Evolutionary conservation across 768 basidiomycete genomes (phyloP).

Genomic region (Lepiota brunneoincarnata): DNA sequence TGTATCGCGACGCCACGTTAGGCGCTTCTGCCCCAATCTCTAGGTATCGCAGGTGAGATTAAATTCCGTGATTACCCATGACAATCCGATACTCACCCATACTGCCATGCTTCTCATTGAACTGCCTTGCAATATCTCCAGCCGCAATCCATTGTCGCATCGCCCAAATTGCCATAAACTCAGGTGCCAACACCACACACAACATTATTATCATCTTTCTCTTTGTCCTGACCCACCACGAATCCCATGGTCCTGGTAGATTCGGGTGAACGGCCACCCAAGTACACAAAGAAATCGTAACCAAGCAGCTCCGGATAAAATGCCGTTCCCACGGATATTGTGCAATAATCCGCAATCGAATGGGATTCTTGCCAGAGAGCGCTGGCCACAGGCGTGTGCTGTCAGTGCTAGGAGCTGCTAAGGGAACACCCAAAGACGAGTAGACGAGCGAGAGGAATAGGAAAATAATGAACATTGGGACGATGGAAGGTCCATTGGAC

Average conservation of each 20-base stretch:
- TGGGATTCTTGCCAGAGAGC: not conserved
- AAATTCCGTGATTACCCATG: too few species aligned
- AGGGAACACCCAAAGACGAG: not conserved
- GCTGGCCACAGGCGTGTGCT: not conserved
- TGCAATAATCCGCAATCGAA: too few species aligned
- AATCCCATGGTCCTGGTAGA: slow-evolving; percentile 2
- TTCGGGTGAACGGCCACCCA: slow-evolving; percentile 21
- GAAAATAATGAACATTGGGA: too few species aligned
- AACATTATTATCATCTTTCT: not conserved
- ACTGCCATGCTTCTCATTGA: not conserved
- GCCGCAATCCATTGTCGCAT: slow-evolving; percentile 1
- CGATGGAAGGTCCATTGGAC: too few species aligned
- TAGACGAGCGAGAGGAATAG: too few species aligned
- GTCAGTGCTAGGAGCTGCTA: not conserved
- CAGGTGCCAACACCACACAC: not conserved
- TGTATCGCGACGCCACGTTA: too few species aligned
- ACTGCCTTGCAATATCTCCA: not conserved
- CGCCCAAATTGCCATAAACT: slow-evolving; percentile 8
- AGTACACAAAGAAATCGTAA: slow-evolving; percentile 18
- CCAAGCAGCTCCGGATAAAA: slow-evolving; percentile 19
- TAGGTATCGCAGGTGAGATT: too few species aligned
- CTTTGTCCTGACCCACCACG: not conserved
- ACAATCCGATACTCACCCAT: not conserved
- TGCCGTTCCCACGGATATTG: not conserved
- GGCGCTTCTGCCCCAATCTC: too few species aligned